phyloP scores from a whole-genome alignment of 208 protist species.

The Crithidia acanthocephali region DNA sequence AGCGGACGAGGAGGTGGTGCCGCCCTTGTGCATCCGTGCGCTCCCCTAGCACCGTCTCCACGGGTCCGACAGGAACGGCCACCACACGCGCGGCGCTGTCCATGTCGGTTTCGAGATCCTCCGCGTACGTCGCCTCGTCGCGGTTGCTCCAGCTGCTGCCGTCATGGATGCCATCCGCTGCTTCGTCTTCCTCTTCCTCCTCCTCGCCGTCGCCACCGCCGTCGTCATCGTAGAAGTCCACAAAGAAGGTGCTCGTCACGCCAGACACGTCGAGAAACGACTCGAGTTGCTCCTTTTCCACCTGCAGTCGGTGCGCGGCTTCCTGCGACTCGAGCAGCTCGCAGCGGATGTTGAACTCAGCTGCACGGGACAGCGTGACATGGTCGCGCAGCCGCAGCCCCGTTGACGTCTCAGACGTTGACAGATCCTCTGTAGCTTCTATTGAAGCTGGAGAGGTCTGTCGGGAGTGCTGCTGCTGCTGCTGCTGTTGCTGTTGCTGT shows the following conservation, averaged over 20 bases:
- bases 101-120: not conserved
- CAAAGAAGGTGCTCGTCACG: not conserved
- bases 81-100: not conserved
- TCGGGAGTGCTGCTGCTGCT: not conserved
- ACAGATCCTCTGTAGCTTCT: too few species aligned
- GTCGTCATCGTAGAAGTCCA: not conserved
- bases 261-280: conserved; percentile 16
- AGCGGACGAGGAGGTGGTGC: conserved; percentile 46
- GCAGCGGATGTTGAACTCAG: not conserved
- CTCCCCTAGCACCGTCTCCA: conserved; percentile 49
- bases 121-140: not conserved
- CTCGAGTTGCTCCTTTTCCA: conserved; percentile 28
- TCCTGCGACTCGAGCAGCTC: conserved; percentile 9
- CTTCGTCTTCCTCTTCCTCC: not conserved
- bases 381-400: not conserved
- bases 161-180: not conserved
- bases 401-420: not conserved
- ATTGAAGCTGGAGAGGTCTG: too few species aligned
- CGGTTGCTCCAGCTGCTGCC: not conserved
- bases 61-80: not conserved
- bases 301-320: conserved; percentile 5
- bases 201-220: conserved; percentile 1
- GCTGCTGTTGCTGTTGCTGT: not conserved
- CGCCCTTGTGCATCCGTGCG: conserved; percentile 27
- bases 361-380: not conserved